Evolutionary conservation across 371 early-diverging fungal genomes (phyloP), one percentile per base, ranked within the genome.

Genomic region (Fennellomyces sp.): DNA sequence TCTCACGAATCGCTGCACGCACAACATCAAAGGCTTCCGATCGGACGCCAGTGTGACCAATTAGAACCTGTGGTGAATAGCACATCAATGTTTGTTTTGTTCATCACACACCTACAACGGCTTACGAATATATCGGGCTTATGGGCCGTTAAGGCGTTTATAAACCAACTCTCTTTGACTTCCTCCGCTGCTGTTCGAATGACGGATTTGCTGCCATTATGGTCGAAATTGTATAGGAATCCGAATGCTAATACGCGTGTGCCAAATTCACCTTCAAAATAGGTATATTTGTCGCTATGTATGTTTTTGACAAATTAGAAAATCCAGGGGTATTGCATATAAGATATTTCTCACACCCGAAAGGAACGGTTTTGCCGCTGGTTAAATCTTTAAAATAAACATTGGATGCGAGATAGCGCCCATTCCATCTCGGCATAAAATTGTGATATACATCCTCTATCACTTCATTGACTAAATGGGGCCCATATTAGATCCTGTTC

Each of bases 191-290:
- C 73, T 35, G 47, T 69, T 65, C 67, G 66, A 41, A 83, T 60
- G 17, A 74, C 61, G 1, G 80, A 66, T 31, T 62, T 61, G 64
- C 75, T 70, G 35, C 72, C 75, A 19, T 71, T 69, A 12, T 68
- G 68, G 2, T 50, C 48, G 54, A 83, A 86, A 63, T 83, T 73
- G 69, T 62, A 84, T 19, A 84, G 56, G 60, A 82, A 87, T 2
- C 85, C 84, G 56, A 81, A 82, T 15, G 82, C 72, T 33, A 85
- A 63, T 15, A 87, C 84, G 49, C 66, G 74, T 52, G 80, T 82
- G n/a, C 84, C 86, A 52, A 73, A 78, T 60, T 78, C 66, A 42
- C 83, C 83, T 52, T 70, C 64, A 59, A 86, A 86, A 49, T 78
- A 75, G 58, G 80, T 75, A 61, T 78, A 82, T 28, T 75, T 72